phyloP scores from a whole-genome alignment of 306 rosid genomes.

The Geum urbanum region DNA sequence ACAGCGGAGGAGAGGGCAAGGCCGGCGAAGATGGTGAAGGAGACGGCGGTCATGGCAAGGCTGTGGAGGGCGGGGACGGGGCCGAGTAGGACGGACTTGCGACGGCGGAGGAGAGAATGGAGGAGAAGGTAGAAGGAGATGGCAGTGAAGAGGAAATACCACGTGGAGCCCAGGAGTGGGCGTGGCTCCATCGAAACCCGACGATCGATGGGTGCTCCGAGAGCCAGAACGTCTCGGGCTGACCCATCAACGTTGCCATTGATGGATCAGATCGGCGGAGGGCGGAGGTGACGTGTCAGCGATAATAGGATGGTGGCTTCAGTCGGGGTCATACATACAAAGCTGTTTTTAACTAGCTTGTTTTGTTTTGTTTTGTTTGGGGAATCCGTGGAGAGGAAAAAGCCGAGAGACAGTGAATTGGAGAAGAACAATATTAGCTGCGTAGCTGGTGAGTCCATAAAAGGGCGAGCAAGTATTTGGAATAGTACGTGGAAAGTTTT shows the following conservation, averaged over 20 bases:
- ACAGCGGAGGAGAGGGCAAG: slow-evolving; percentile 62
- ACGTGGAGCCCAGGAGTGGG: slow-evolving; percentile 76
- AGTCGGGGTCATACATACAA: background rate
- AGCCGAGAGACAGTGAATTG: background rate
- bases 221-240: slow-evolving; percentile 48
- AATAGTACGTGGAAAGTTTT: background rate
- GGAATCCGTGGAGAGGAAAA: background rate
- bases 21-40: slow-evolving; percentile 66
- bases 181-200: slow-evolving; percentile 70
- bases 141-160: slow-evolving; percentile 79
- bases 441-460: background rate
- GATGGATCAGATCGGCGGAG: slow-evolving; percentile 19
- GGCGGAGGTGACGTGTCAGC: background rate
- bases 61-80: slow-evolving; percentile 83
- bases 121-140: slow-evolving; percentile 38
- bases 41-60: slow-evolving; percentile 56
- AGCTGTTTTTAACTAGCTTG: background rate
- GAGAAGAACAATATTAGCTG: background rate
- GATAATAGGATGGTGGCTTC: slow-evolving; percentile 9
- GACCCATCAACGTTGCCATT: slow-evolving; percentile 13
- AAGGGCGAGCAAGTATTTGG: background rate
- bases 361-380: background rate
- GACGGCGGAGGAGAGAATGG: slow-evolving; percentile 33
- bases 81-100: slow-evolving; percentile 57
- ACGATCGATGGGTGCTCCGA: slow-evolving; percentile 89